Evolutionary conservation across 208 protist species (phyloP), one percentile per base, ranked within the genome.

Genomic region (Acanthamoeba polyphaga): DNA sequence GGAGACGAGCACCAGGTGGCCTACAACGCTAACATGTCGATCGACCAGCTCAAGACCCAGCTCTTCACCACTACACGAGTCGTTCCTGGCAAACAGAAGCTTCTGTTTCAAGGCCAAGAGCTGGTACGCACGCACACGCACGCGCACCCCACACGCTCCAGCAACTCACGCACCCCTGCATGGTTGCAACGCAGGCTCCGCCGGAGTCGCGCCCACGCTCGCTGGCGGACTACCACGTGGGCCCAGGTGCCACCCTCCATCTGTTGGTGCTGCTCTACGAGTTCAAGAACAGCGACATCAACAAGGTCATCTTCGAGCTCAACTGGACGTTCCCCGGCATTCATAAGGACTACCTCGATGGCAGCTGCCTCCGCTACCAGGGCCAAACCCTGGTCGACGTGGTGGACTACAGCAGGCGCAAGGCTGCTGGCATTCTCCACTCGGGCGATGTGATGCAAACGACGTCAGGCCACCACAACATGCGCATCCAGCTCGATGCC

Each of bases 181-280:
- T 78, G 38, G 38, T 38, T 58, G 53, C 53, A 58, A 58, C 53
- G 53, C 53, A 58, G 53, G 17, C 5, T 32, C 70, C 70, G 34
- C 0, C 19, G 34, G 34, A 78, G 32, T 32, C 70, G 13, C 70
- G 34, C 32, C 29, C 29, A 78, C 29, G 34, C 32, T 46, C 19
- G 32, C 70, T 78, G 70, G 70, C 70, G 29, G 70, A 78, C 70
- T 27, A 46, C 34, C 32, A 43, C 34, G 70, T 78, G 70, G 70
- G 70, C 19, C 70, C 19, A 78, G 70, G 70, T 0, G 70, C 70
- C 70, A 78, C 70, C 34, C 70, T 78, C 32, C 70, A 78, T 6
- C 9, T 78, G 34, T 46, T 78, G 34, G 70, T 78, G 70, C 70
- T 78, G 70, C 70, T 78, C 70, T 78, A 78, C 70, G 70, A 78